A percentile compares a stretch with the other conserved stretches of the same genome.
phyloP scores from a whole-genome alignment of 2,329 filamentous ascomycete species.

The Cytospora leucostoma region DNA sequence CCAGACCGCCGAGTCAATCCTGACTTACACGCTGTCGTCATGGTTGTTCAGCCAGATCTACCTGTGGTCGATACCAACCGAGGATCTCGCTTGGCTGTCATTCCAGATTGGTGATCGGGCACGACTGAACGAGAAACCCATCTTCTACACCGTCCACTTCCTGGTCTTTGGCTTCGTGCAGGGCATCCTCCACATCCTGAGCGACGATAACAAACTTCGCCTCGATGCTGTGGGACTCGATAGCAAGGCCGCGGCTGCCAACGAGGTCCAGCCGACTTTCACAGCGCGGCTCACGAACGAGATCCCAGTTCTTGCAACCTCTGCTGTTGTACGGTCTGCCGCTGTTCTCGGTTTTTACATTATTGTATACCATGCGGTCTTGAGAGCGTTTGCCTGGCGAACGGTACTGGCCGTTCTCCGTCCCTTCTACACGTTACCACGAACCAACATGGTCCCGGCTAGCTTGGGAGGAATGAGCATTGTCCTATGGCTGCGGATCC shows the following conservation, averaged over 20 bases:
- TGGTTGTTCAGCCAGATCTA: constrained; percentile 80
- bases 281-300: constrained; percentile 41
- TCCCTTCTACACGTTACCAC: constrained; percentile 73
- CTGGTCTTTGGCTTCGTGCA: constrained; percentile 69
- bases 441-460: constrained; percentile 63
- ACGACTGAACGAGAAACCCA: constrained; percentile 79
- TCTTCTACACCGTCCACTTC: constrained; percentile 76
- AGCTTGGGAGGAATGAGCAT: constrained; percentile 42
- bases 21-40: constrained; percentile 77
- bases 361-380: constrained; percentile 41
- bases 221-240: constrained; percentile 43
- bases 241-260: constrained; percentile 26
- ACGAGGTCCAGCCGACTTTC: constrained; percentile 34
- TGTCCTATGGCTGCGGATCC: constrained; percentile 44
- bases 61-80: constrained; percentile 66
- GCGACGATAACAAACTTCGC: constrained; percentile 70
- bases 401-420: constrained; percentile 71
- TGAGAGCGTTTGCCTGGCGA: constrained; percentile 67
- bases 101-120: constrained; percentile 74
- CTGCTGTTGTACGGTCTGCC: constrained; percentile 44
- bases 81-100: constrained; percentile 65
- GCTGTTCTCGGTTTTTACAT: constrained; percentile 62
- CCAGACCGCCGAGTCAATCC: constrained; percentile 67
- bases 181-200: constrained; percentile 67
- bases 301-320: constrained; percentile 43